phyloP scores from a whole-genome alignment of 2,329 filamentous ascomycete genomes.

The Orbilia oligospora region DNA sequence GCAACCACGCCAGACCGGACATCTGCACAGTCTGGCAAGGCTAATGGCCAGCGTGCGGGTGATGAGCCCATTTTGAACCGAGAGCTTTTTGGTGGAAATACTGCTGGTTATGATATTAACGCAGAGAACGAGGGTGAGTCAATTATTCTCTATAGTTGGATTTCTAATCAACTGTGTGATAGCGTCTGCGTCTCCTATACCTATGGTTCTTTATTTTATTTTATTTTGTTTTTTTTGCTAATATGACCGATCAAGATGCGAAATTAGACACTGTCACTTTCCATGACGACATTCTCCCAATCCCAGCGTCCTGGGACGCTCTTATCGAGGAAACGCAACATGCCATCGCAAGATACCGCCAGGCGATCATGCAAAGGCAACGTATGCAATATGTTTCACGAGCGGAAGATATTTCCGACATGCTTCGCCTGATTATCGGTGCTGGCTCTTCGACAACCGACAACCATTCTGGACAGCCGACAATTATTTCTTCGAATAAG shows the following conservation, averaged over 20 bases:
- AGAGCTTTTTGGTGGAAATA: slow-evolving; percentile 50
- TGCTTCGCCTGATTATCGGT: slow-evolving; percentile 90
- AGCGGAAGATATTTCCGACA: slow-evolving; percentile 98
- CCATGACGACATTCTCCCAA: slow-evolving; percentile 87
- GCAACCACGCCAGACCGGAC: slow-evolving; percentile 34
- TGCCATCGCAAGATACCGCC: slow-evolving; percentile 89
- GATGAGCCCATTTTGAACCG: slow-evolving; percentile 47
- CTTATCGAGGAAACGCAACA: slow-evolving; percentile 93
- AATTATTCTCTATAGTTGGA: slow-evolving; percentile 16
- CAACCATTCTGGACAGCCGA: slow-evolving; percentile 97
- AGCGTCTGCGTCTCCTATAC: background rate
- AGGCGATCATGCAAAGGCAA: slow-evolving; percentile 85
- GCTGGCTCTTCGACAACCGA: slow-evolving; percentile 97
- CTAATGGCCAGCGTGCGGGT: slow-evolving; percentile 13
- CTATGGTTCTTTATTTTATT: background rate
- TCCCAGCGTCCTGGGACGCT: slow-evolving; percentile 87
- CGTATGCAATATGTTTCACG: slow-evolving; percentile 91
- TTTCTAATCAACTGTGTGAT: background rate
- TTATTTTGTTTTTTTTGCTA: slow-evolving; percentile 37
- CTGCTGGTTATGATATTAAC: slow-evolving; percentile 43
- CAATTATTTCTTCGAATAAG: slow-evolving; percentile 99
- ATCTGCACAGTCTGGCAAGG: slow-evolving; percentile 38
- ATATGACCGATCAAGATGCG: slow-evolving; percentile 52
- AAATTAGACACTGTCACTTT: slow-evolving; percentile 69
- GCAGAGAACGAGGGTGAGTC: slow-evolving; percentile 49